phyloP scores from a whole-genome alignment of 2,329 filamentous ascomycete species.

The Escovopsis sp. region DNA sequence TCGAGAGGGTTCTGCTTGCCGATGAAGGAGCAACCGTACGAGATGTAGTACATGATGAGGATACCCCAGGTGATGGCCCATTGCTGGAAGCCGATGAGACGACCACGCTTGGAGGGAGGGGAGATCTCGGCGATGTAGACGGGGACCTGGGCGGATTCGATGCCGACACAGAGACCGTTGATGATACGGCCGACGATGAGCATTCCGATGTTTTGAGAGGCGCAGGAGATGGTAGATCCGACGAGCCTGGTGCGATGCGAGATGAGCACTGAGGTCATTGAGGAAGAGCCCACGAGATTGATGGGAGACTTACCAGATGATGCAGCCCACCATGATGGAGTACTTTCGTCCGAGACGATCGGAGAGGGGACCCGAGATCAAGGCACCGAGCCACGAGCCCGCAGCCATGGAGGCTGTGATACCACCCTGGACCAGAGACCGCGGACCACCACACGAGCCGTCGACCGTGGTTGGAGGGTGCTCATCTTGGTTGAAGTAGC shows the following conservation, averaged over 20 bases:
- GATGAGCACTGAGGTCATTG: neutral
- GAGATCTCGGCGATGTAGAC: conserved; percentile 57
- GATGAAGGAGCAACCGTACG: conserved; percentile 49
- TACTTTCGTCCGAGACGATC: conserved; percentile 35
- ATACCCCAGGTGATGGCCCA: conserved; percentile 57
- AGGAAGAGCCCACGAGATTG: neutral
- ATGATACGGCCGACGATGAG: conserved; percentile 43
- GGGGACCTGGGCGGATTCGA: conserved; percentile 51
- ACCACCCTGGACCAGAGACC: conserved; percentile 32
- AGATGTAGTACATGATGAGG: conserved; percentile 56
- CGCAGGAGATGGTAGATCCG: conserved; percentile 31
- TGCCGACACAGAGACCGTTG: conserved; percentile 53
- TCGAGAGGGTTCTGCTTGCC: conserved; percentile 14
- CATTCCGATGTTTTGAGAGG: conserved; percentile 32
- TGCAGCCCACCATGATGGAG: conserved; percentile 34
- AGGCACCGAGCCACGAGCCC: conserved; percentile 34
- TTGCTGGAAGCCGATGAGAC: conserved; percentile 57
- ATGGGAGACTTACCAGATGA: conserved; percentile 30
- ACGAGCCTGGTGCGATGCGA: conserved; percentile 23
- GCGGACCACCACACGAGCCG: conserved; percentile 18
- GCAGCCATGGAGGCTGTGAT: conserved; percentile 38
- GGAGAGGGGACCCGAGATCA: conserved; percentile 32
- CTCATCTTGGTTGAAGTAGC: conserved; percentile 24
- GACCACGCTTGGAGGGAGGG: conserved; percentile 39
- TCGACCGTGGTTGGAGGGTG: conserved; percentile 17